These are phyloP conservation scores for Selaginella tamariscina DNA, from an alignment of 75 land plant species.

Conservation along the genomic window DNA sequence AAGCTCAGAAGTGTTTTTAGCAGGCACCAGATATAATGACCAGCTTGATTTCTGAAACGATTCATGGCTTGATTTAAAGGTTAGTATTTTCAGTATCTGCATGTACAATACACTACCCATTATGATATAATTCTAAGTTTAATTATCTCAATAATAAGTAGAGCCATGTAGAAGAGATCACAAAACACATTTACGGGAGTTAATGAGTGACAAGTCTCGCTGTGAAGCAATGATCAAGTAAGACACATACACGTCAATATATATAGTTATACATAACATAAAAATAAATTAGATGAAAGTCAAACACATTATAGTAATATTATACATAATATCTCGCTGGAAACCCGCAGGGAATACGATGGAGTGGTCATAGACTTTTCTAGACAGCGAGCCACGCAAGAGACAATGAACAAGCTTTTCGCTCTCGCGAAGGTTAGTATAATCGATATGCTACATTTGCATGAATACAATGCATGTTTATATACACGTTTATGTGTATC, in stretches of 20 bases:
- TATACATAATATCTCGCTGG: too few relatives aligned
- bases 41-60: too few relatives aligned
- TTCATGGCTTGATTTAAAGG: not conserved
- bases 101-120: too few relatives aligned
- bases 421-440: constrained; percentile 59
- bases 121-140: too few relatives aligned
- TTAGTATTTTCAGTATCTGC: too few relatives aligned
- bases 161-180: constrained; percentile 65
- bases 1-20: too few relatives aligned
- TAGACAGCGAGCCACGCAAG: constrained; percentile 50
- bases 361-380: constrained; percentile 74
- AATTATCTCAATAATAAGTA: too few relatives aligned
- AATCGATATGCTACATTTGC: too few relatives aligned
- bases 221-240: constrained; percentile 83
- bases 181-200: constrained; percentile 61
- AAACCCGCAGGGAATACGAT: constrained; percentile 66
- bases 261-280: too few relatives aligned
- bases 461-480: constrained; percentile 2
- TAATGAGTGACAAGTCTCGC: constrained; percentile 58
- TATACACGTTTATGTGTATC: not conserved
- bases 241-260: too few relatives aligned
- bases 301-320: too few relatives aligned
- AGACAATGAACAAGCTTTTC: constrained; percentile 55
- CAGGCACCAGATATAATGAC: too few relatives aligned
- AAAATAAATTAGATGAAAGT: not conserved